Base-by-base conservation (phyloP, 179 eudicot genomes). In the Gypsophila paniculata region DNA sequence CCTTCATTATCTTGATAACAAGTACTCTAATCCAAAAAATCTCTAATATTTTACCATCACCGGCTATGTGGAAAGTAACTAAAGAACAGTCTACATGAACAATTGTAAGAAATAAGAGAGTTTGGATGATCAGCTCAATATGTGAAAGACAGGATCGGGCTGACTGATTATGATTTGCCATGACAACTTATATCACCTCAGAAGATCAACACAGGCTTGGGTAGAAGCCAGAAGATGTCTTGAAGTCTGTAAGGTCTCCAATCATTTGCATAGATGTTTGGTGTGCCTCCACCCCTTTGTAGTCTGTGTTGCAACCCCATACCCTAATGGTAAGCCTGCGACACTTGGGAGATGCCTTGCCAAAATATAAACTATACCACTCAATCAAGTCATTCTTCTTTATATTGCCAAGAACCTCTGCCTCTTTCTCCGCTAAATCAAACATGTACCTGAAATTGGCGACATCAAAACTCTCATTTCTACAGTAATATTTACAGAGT, bases 231-330 rank as follows among this genome's bases (percentile, higher is more conserved):
- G 91, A 86, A 6, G 82, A 79, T 72, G 62, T 65, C 82, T 91
- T 91, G 83, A 89, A 86, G 62, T 82, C 82, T 19, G 65, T n/a
- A 18, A 77, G 83, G 73, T 93, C 91, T 34, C 73, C 71, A 39
- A 91, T 91, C 54, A 79, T 78, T 74, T 83, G 83, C 68, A 58
- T 73, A 67, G 85, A 64, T n/a, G 64, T 65, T 15, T 52, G 48
- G 23, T 77, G 84, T 48, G 71, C 48, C 25, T 83, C 82, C 46
- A 80, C 77, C 36, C 80, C 85, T 65, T 79, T 84, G 78, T 67
- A 73, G 65, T 87, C 86, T 8, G 96, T 83, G 73, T 91, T 80
- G 76, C 97, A 93, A 32, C 98, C 98, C 98, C 98, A 93, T 25
- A 93, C 80, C 23, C 92, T 85, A 70, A 88, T 66, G 8, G 96